Evolutionary conservation across 1,139 yeast genomes (phyloP), one percentile per base, ranked within the genome.

Genomic region (Pneumocystis jirovecii): DNA sequence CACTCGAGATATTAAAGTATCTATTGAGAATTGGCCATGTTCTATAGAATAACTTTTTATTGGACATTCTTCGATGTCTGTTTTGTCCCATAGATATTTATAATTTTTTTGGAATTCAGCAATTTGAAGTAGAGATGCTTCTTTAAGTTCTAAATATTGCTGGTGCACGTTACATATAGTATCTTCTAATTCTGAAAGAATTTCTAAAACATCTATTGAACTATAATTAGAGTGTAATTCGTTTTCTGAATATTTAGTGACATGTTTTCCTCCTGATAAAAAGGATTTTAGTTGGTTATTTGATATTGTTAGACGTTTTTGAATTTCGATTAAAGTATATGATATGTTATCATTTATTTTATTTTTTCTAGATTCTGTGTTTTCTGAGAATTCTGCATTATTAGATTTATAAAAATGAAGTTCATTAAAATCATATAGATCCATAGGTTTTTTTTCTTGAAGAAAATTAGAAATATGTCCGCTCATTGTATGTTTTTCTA

Each of bases 361-460:
- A 50, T 25, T 50, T 50, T 50, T 50, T 25, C 57, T 50, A 25
- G 57, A 15, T 19, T 50, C 57, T 25, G 57, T 50, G 4, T 25
- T 50, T 15, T 50, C 57, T 50, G 57, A 25, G 12, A 50, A 29
- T 12, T 50, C 57, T 50, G 57, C 4, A 25, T 39, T 42, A 4
- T 21, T 21, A 39, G 61, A 63, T 21, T 45, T 25, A 35, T 65
- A 65, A 19, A 65, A 61, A 56, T 65, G 66, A 15, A 59, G 63
- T 8, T 60, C 66, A 34, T 61, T 64, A 61, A 65, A 60, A 42
- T 39, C 40, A 42, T 42, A 21, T 42, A 60, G 5, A 60, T 42
- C 34, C 21, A 50, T 60, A 42, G 61, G 29, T 60, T 42, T 60
- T 25, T 42, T 60, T 60, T 42, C 61, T 39, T 60, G 61, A 42